A percentile compares a stretch with the other conserved stretches of the same genome.
Conservation (phyloP, 2,329 filamentous ascomycete species). For the Alternaria rosae region DNA sequence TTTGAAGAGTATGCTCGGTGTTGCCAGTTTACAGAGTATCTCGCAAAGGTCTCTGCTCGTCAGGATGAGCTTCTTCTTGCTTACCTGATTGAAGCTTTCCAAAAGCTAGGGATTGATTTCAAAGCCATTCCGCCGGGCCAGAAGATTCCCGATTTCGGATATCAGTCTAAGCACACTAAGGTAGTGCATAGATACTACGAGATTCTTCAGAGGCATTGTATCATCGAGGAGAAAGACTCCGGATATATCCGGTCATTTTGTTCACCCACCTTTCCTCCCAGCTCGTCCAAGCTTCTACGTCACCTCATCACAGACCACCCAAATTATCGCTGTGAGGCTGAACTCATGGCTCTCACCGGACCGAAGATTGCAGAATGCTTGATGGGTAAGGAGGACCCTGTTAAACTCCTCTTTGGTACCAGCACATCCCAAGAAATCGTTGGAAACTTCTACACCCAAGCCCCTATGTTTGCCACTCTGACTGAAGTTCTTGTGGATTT, state of each 20-base stretch:
- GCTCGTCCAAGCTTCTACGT: neutral
- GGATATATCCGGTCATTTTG: neutral
- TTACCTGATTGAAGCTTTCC: constrained; percentile 24
- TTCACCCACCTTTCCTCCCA: neutral
- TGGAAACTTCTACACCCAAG: constrained; percentile 23
- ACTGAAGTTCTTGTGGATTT: constrained; percentile 22
- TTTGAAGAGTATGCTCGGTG: neutral
- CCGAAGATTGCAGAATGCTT: constrained; percentile 22
- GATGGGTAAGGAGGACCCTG: constrained; percentile 15
- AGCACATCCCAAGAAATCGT: constrained; percentile 14
- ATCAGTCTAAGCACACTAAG: constrained; percentile 14
- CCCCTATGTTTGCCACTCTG: constrained; percentile 25
- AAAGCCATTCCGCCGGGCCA: neutral
- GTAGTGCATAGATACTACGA: constrained; percentile 12
- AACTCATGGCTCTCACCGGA: constrained; percentile 18
- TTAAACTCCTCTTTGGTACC: constrained; percentile 24
- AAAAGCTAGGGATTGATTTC: constrained; percentile 15
- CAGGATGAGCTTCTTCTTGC: constrained; percentile 21
- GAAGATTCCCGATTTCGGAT: constrained; percentile 4
- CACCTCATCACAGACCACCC: constrained; percentile 13
- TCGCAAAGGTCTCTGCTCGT: constrained; percentile 5
- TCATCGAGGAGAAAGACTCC: constrained; percentile 8
- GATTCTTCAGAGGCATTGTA: constrained; percentile 15
- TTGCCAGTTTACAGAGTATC: constrained; percentile 14
- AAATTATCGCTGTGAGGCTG: constrained; percentile 16